phyloP scores from a whole-genome alignment of 306 rosid species.

The Benincasa hispida region DNA sequence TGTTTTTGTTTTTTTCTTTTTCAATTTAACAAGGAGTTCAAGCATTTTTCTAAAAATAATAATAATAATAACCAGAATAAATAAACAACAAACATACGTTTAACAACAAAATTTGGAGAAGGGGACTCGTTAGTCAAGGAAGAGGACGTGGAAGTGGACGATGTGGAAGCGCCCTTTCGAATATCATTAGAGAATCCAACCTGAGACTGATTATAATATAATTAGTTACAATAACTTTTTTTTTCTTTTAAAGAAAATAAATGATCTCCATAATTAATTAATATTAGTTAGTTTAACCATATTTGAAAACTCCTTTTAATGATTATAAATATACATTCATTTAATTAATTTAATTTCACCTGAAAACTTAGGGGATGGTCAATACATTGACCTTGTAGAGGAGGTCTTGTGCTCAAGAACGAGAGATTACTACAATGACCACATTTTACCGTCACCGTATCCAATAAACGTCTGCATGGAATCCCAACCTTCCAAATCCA shows the following conservation, averaged over 20 bases:
- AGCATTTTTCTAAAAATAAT: too few species aligned
- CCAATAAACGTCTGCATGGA: conserved; percentile 80
- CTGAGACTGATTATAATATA: conserved; percentile 19
- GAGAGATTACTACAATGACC: conserved; percentile 97
- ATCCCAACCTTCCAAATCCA: conserved; percentile 59
- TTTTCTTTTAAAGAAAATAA: too few species aligned
- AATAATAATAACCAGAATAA: too few species aligned
- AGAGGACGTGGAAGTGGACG: conserved; percentile 29
- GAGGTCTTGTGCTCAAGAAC: conserved; percentile 75
- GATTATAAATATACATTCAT: too few species aligned
- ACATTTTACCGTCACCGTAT: conserved; percentile 95
- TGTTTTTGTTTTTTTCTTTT: too few species aligned
- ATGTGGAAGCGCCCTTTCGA: conserved; percentile 45
- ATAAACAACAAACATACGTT: conserved; percentile 28
- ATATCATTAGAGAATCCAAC: conserved; percentile 39
- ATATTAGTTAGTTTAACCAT: background rate
- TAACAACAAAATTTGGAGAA: conserved; percentile 81
- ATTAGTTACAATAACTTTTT: too few species aligned
- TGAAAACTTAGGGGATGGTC: conserved; percentile 64
- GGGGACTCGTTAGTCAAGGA: conserved; percentile 58
- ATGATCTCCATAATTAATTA: too few species aligned
- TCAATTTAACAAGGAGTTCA: too few species aligned
- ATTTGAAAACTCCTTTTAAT: background rate
- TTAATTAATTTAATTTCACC: conserved; percentile 19
- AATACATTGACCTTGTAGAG: conserved; percentile 44